Percentiles rank a stretch among this genome's conserved stretches.
Conservation (phyloP, 2,329 filamentous ascomycete genomes). For the Cladosporium halotolerans region DNA sequence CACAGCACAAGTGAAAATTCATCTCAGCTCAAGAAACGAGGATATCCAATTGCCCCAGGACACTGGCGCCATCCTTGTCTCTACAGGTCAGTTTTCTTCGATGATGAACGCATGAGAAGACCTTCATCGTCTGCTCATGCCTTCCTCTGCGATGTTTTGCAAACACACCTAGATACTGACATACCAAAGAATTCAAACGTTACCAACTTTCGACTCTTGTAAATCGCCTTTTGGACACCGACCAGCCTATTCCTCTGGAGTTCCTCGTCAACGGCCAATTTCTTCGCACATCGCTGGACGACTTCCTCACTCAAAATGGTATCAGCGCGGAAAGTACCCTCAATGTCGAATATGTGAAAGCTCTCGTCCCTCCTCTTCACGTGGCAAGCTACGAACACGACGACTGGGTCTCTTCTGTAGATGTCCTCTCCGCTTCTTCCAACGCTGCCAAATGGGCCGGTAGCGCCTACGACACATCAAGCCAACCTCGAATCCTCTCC, state of each 20-base stretch:
- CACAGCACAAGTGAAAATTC: slow-evolving; percentile 46
- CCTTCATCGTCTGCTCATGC: too few species aligned
- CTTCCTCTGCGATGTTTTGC: background rate
- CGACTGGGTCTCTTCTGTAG: slow-evolving; percentile 88
- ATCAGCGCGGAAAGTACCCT: slow-evolving; percentile 84
- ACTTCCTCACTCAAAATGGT: slow-evolving; percentile 79
- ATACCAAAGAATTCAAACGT: slow-evolving; percentile 44
- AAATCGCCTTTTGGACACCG: slow-evolving; percentile 53
- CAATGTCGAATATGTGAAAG: slow-evolving; percentile 87
- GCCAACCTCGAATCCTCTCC: slow-evolving; percentile 72
- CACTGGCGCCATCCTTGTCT: slow-evolving; percentile 51
- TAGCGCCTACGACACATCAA: slow-evolving; percentile 38
- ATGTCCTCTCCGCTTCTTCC: slow-evolving; percentile 67
- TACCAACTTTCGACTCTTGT: slow-evolving; percentile 58
- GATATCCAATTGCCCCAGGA: slow-evolving; percentile 50
- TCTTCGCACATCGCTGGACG: slow-evolving; percentile 79
- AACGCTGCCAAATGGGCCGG: slow-evolving; percentile 49
- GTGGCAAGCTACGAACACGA: slow-evolving; percentile 93
- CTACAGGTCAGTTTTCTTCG: slow-evolving; percentile 42
- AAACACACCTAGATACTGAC: background rate
- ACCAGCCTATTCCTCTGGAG: slow-evolving; percentile 73
- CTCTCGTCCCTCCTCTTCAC: slow-evolving; percentile 80
- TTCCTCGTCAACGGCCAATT: slow-evolving; percentile 94
- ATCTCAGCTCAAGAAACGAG: slow-evolving; percentile 47
- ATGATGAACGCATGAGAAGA: too few species aligned